phyloP scores from a whole-genome alignment of 1,139 yeast genomes.

The Geotrichum fermentans region DNA sequence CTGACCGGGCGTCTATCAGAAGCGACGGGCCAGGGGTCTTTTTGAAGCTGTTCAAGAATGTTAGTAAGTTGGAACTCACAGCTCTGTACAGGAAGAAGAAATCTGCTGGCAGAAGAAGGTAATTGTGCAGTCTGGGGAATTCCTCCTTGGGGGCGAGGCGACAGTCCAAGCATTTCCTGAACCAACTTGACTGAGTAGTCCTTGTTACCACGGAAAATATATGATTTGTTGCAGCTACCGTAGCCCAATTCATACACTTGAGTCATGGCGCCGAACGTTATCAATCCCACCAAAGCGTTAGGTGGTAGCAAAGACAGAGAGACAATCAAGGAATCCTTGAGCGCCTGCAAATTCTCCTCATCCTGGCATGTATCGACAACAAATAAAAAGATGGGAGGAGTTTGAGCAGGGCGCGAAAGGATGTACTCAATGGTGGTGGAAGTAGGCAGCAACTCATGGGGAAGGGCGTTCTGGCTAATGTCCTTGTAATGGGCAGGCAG shows the following conservation, averaged over 20 bases:
- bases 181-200: slow-evolving; percentile 76
- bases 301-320: slow-evolving; percentile 85
- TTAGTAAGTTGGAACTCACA: slow-evolving; percentile 84
- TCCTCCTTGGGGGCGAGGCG: slow-evolving; percentile 30
- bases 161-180: slow-evolving; percentile 64
- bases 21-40: slow-evolving; percentile 91
- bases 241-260: slow-evolving; percentile 90
- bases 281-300: slow-evolving; percentile 84
- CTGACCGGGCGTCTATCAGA: slow-evolving; percentile 85
- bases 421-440: slow-evolving; percentile 88
- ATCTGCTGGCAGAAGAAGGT: slow-evolving; percentile 54
- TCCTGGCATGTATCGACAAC: slow-evolving; percentile 94
- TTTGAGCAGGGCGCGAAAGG: slow-evolving; percentile 78
- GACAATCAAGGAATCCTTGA: slow-evolving; percentile 80
- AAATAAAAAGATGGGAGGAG: slow-evolving; percentile 89
- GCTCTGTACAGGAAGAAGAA: slow-evolving; percentile 78
- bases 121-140: slow-evolving; percentile 9
- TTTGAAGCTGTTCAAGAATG: slow-evolving; percentile 70
- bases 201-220: slow-evolving; percentile 88
- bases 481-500: slow-evolving; percentile 88
- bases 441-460: slow-evolving; percentile 72
- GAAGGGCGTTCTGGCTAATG: slow-evolving; percentile 75
- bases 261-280: slow-evolving; percentile 92
- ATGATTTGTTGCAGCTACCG: slow-evolving; percentile 70
- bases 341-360: slow-evolving; percentile 81